phyloP scores from a whole-genome alignment of 2,329 filamentous ascomycete genomes.

The Trichoderma gracile region DNA sequence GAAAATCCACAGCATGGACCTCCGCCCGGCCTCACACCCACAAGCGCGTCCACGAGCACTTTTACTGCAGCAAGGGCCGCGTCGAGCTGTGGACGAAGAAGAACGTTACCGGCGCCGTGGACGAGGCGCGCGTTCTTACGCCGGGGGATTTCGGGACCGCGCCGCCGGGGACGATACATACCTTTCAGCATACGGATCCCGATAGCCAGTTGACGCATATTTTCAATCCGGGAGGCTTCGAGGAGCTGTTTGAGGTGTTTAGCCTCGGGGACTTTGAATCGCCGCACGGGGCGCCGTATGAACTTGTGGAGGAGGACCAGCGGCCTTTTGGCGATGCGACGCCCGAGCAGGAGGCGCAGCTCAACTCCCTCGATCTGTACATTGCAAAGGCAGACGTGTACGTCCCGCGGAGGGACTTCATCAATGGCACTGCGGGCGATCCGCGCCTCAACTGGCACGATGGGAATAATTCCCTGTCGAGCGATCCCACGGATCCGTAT shows the following conservation, averaged over 20 bases:
- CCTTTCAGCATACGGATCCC: slow-evolving; percentile 31
- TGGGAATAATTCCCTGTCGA: slow-evolving; percentile 28
- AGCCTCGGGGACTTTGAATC: slow-evolving; percentile 26
- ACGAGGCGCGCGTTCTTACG: slow-evolving; percentile 30
- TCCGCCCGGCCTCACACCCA: slow-evolving; percentile 31
- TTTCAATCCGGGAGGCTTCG: slow-evolving; percentile 32
- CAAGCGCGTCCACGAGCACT: slow-evolving; percentile 29
- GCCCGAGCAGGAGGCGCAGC: slow-evolving; percentile 16
- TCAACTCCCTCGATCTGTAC: slow-evolving; percentile 28
- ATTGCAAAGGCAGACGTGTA: slow-evolving; percentile 25
- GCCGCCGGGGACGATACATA: slow-evolving; percentile 30
- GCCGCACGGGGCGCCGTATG: slow-evolving; percentile 26
- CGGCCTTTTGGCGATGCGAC: slow-evolving; percentile 29
- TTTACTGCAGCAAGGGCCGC: slow-evolving; percentile 31
- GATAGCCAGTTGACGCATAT: slow-evolving; percentile 31
- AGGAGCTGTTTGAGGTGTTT: slow-evolving; percentile 29
- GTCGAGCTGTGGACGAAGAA: slow-evolving; percentile 31
- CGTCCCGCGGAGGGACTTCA: slow-evolving; percentile 29
- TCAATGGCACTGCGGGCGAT: slow-evolving; percentile 30
- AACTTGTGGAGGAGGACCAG: slow-evolving; percentile 25
- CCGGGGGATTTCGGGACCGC: slow-evolving; percentile 31
- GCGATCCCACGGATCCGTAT: slow-evolving; percentile 26
- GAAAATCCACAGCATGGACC: slow-evolving; percentile 24
- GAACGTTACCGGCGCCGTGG: slow-evolving; percentile 26
- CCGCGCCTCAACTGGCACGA: slow-evolving; percentile 29